Evolutionary conservation across 2,329 filamentous ascomycete species (phyloP), one percentile per base, ranked within the genome.

Genomic region (Fusarium dimerum): DNA sequence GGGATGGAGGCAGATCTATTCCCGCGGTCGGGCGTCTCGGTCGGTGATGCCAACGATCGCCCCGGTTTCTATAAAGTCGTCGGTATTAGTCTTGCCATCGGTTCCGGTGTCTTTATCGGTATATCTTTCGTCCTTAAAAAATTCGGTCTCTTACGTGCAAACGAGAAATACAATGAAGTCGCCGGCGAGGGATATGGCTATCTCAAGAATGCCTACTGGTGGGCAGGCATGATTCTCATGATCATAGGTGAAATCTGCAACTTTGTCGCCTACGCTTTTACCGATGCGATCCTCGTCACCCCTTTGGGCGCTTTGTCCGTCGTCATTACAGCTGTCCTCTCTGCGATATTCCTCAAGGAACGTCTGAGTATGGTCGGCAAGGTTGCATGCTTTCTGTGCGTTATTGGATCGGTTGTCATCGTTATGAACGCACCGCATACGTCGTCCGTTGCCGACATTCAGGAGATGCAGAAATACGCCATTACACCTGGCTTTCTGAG

Each of bases 181-280:
- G 92, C 94, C 1, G 94, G 94, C 54, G 93, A 97, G 73, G 94
- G 94, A 51, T 97, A 97, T 71, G 92, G 93, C 56, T 99, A 97
- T 71, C 84, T 99, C 64, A 96, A 96, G 76, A 97, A 97, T 67
- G 79, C 79, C 17, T 96, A 83, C 77, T 99, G 94, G 94, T 99
- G 94, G 94, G 73, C 78, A 2, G 94, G 94, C 63, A 97, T 99
- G 94, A 92, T 78, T 0, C 80, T 97, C 53, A 97, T 99, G 94
- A 96, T 97, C 63, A 66, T 97, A 41, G 94, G 94, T 62, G 94
- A 99, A 73, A 84, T 96, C 51, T 96, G 91, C 83, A 99, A 99
- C 74, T 96, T 97, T 70, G 90, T 93, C 69, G 94, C 94, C 48
- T 97, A 97, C 69, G 90, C 92, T 51, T 97, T 97, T 66, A 94